A percentile compares a stretch with the other conserved stretches of the same genome.
These are phyloP conservation scores for Backusella mclennaniae DNA, from an alignment of 192 early-diverging fungal species.

Conservation along the genomic window DNA sequence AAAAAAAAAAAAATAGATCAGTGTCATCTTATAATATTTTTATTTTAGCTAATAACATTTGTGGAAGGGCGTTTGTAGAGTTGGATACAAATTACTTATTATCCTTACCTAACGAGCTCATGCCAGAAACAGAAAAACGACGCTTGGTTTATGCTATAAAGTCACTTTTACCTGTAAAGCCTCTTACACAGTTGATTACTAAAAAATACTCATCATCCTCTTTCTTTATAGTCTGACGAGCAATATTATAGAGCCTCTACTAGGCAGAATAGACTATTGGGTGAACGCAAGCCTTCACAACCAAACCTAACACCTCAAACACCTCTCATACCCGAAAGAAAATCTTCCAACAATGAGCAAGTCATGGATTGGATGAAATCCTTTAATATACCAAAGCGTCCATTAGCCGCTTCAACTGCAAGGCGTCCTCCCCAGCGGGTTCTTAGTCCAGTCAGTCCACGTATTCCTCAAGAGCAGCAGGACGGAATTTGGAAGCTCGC, in stretches of 20 bases:
- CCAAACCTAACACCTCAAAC: neutral
- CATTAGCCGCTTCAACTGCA: neutral
- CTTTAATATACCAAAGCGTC: slow-evolving; percentile 11
- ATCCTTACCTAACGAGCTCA: neutral
- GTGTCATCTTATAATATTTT: neutral
- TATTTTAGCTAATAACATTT: neutral
- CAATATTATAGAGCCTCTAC: neutral
- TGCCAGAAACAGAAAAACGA: slow-evolving; percentile 2
- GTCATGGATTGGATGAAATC: slow-evolving; percentile 9
- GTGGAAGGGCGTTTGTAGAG: slow-evolving; percentile 8
- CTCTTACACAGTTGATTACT: neutral
- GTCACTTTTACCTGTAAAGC: slow-evolving; percentile 1
- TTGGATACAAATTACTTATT: neutral
- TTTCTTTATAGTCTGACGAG: neutral
- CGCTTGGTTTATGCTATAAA: neutral
- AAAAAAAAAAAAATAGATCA: neutral
- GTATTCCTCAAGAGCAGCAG: neutral
- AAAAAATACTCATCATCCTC: neutral
- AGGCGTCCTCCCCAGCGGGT: neutral
- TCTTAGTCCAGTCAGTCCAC: neutral
- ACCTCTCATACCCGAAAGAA: slow-evolving; percentile 15
- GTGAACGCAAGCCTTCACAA: neutral
- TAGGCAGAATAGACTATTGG: neutral
- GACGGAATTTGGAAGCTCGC: slow-evolving; percentile 3
- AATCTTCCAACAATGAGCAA: slow-evolving; percentile 13